These are phyloP conservation scores for Onygenales sp. DNA, from an alignment of 2,329 filamentous ascomycete genomes.

Conservation along the genomic window DNA sequence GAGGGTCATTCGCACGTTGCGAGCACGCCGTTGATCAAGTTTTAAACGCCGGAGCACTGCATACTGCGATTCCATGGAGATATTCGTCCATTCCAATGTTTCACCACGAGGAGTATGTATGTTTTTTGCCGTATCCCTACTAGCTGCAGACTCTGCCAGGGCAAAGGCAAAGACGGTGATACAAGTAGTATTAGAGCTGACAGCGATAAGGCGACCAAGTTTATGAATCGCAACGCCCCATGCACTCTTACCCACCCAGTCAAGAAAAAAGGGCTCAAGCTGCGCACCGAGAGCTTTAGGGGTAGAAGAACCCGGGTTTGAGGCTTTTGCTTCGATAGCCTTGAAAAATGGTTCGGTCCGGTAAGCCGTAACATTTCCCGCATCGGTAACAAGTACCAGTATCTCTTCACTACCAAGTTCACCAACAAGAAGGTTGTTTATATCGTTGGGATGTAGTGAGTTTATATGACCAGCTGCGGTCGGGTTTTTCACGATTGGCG, in stretches of 20 bases:
- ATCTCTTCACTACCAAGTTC: constrained; percentile 63
- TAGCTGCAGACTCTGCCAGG: constrained; percentile 31
- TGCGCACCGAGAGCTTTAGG: constrained; percentile 15
- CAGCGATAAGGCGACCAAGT: constrained; percentile 72
- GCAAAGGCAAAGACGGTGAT: constrained; percentile 54
- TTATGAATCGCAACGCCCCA: constrained; percentile 85
- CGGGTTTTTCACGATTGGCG: constrained; percentile 30
- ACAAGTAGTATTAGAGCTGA: constrained; percentile 62
- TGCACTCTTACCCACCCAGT: constrained; percentile 67
- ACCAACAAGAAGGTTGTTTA: constrained; percentile 62
- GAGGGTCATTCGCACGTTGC: constrained; percentile 35
- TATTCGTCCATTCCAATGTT: constrained; percentile 23
- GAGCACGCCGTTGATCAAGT: constrained; percentile 22
- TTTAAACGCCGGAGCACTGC: neutral
- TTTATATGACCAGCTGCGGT: constrained; percentile 47
- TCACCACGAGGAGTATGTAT: constrained; percentile 9
- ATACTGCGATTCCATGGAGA: constrained; percentile 12
- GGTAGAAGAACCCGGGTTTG: neutral
- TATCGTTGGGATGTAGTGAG: constrained; percentile 43
- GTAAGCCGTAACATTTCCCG: constrained; percentile 66
- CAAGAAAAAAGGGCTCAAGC: constrained; percentile 54
- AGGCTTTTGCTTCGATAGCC: constrained; percentile 27
- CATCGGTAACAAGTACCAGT: constrained; percentile 58
- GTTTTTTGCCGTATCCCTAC: constrained; percentile 4
- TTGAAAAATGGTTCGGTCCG: constrained; percentile 47